Base-by-base conservation (phyloP, 352 stramenopile genomes). In the Phytophthora citrophthora region DNA sequence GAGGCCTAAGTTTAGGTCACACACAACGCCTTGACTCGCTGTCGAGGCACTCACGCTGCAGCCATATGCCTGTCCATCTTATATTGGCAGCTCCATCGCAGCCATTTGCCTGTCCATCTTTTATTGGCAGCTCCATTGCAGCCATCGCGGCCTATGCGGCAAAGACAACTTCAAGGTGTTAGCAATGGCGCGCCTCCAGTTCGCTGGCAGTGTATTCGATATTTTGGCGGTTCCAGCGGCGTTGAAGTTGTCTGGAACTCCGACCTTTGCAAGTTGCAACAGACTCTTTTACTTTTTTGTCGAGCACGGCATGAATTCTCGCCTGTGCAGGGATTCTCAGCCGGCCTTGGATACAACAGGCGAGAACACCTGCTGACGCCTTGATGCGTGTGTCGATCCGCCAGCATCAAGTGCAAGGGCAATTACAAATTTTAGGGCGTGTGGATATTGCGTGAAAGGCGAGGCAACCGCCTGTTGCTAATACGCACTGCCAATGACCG, bases 391-490 rank as follows among this genome's bases (percentile, higher is more conserved):
- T 32, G 63, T 62, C 36, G 40, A 54, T 45, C 46, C 7, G 15
- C 23, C 29, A 15, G 44, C 26, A 38, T 62, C 45, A 58, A 64
- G 54, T 50, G 38, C 31, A 29, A 58, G 20, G 59, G 48, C 18
- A 47, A 67, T 68, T 64, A 54, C 54, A 70, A 70, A 66, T 70
- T 70, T 73, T 61, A 48, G 18, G 41, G 23, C 48, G 48, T 39
- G 43, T 70, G 65, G 65, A 74, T 74, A 61, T 74, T 73, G 36
- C 54, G 54, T 70, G 36, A 53, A 74, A 69, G 60, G 41, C 59
- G 31, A 50, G 63, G 34, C 43, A 44, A 8, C 41, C 24, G 6
- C 15, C 15, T 59, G 57, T 74, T 74, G 54, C 38, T 63, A 66
- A 70, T 34, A 44, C 23, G 20, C 38, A 3, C 29, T 6, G 36